Base-by-base conservation (phyloP, 352 stramenopile genomes). In the Phytophthora gonapodyides region DNA sequence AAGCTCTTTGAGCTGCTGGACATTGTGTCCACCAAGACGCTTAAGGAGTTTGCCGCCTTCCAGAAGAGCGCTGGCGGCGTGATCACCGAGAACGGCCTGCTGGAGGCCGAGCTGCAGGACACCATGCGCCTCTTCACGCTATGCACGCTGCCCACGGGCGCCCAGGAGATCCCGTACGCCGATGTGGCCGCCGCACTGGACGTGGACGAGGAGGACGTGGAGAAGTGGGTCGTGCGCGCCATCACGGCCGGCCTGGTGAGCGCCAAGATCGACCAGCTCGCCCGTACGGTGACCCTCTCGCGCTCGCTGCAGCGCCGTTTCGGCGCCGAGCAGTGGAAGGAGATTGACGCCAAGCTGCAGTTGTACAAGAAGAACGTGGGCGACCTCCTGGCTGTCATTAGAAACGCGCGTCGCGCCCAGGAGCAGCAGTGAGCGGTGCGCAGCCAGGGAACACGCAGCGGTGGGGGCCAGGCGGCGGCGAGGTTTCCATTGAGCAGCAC, bases 201-300 rank as follows among this genome's bases (percentile, higher is more conserved):
- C 33, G 83, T 97, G 46, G 54, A 85, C 30, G 82, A 92, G 35
- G 73, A 87, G 40, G 84, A 98, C 19, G 91, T 98, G 17, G 95
- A 98, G 77, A 87, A 91, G 64, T 98, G 93, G 93, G 88, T 98
- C 46, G 96, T 98, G 63, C 84, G 85, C 46, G 93, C 91, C 51
- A 97, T 98, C 64, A 97, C 88, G 38, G 82, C 82, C 31, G 91
- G 91, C 33, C 65, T 98, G 17, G 78, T 98, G 59, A 85, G 75
- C 30, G 95, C 95, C 57, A 98, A 98, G 75, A 97, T 98, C 70
- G 93, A 98, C 75, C 95, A 98, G 69, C 75, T 98, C 52, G 78
- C 84, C 50, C 80, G 93, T 61, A 95, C 90, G 16, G 88, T 98
- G 30, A 88, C 97, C 63, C 82, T 96, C 47, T 89, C 80, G 42